These are phyloP conservation scores for Herpetomonas tarakana DNA, from an alignment of 208 protist genomes.

Conservation along the genomic window DNA sequence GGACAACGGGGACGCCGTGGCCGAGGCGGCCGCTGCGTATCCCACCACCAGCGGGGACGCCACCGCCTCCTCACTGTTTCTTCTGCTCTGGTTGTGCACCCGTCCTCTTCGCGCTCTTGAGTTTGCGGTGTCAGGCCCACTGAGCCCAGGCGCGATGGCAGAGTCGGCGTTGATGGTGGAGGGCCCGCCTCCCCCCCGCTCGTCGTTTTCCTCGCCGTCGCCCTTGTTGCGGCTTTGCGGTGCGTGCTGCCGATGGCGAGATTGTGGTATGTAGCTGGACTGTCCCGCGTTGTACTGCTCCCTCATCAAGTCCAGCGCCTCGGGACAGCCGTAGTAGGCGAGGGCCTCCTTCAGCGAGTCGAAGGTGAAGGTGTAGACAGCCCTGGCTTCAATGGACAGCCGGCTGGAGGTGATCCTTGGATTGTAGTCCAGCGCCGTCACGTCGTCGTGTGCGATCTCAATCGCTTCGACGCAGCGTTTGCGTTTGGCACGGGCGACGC, in stretches of 20 bases:
- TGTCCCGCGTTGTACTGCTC: slow-evolving; percentile 30
- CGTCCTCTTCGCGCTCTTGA: too few relatives aligned
- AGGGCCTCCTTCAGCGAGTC: slow-evolving; percentile 35
- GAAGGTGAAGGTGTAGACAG: slow-evolving; percentile 59
- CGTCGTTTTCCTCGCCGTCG: too few relatives aligned
- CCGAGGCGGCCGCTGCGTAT: too few relatives aligned
- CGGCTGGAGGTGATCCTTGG: slow-evolving; percentile 53
- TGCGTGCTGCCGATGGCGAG: neutral
- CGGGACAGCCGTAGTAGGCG: slow-evolving; percentile 47
- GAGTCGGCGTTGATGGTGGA: too few relatives aligned
- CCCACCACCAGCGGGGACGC: too few relatives aligned
- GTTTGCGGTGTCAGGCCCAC: too few relatives aligned
- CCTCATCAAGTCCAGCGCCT: slow-evolving; percentile 33
- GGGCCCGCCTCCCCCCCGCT: too few relatives aligned
- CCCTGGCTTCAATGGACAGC: slow-evolving; percentile 61
- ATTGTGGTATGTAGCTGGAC: slow-evolving; percentile 22
- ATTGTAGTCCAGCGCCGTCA: slow-evolving; percentile 72
- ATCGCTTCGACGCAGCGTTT: slow-evolving; percentile 56
- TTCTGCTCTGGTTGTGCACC: too few relatives aligned
- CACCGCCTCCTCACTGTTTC: too few relatives aligned
- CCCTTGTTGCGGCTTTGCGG: too few relatives aligned
- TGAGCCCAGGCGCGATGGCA: too few relatives aligned
- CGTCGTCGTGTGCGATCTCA: slow-evolving; percentile 51
- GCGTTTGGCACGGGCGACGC: neutral
- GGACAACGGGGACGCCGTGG: too few relatives aligned